phyloP scores from a whole-genome alignment of 495 filamentous ascomycete species.

The Aspergillus kassunensis region DNA sequence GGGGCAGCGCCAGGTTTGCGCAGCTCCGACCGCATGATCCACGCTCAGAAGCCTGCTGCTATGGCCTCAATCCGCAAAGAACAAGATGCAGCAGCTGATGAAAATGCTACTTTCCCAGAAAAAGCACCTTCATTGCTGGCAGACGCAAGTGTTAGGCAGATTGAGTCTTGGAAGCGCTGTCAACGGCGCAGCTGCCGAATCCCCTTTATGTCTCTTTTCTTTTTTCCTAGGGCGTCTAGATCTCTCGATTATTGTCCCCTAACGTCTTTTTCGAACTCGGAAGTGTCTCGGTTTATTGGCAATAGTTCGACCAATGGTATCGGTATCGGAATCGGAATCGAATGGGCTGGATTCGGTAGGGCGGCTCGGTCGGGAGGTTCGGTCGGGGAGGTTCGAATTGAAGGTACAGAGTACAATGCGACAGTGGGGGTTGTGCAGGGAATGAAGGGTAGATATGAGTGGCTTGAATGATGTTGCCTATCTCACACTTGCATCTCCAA shows the following conservation, averaged over 20 bases:
- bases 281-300: conserved; percentile 9
- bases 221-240: too few species aligned
- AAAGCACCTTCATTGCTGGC: conserved; percentile 18
- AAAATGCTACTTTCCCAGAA: conserved; percentile 9
- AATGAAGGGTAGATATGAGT: neutral
- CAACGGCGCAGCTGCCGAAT: neutral
- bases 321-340: neutral
- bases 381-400: neutral
- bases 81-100: conserved; percentile 1
- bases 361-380: neutral
- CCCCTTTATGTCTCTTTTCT: neutral
- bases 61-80: conserved; percentile 6
- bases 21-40: conserved; percentile 40
- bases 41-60: conserved; percentile 7
- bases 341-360: neutral
- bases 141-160: neutral
- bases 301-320: conserved; percentile 9
- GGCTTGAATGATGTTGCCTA: conserved; percentile 4
- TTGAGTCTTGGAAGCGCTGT: conserved; percentile 5
- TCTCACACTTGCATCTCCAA: neutral
- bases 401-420: neutral
- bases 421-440: conserved; percentile 1
- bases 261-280: neutral
- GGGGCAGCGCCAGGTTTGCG: conserved; percentile 38
- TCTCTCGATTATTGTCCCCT: neutral